Evolutionary conservation across 306 rosid species (phyloP), one percentile per base, ranked within the genome.

Genomic region (Acacia melanoxylon): DNA sequence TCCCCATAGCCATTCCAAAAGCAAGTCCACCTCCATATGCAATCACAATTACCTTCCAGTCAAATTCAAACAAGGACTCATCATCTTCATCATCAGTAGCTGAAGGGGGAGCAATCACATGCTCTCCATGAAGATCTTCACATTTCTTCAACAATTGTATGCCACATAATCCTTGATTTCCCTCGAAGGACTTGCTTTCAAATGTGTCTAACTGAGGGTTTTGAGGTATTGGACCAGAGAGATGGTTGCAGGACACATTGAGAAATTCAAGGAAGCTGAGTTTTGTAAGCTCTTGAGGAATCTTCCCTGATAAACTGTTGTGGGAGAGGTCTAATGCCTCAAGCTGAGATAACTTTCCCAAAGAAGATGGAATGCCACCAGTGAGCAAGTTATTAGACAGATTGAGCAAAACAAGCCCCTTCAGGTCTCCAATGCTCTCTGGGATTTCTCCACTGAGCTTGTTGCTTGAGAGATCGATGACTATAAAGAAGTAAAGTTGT

Each of bases 381-480:
- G 25, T 22, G 71, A 85, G 33, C 66, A 67, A 15, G 73, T 86
- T 83, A 49, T 83, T 76, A 14, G 83, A 86, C 52, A 86, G 3
- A 17, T 76, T 76, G 31, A 80, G 85, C 5, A 46, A 8, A 67
- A 80, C 42, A 80, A 80, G 80, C 3, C 75, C 41, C 7, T 66
- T 22, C 2, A 83, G 40, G 27, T 77, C 83, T 0, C 86, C 83
- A 1, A 76, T 56, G 10, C 40, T 75, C 4, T 45, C 16, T 20
- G 80, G 85, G 24, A 83, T 76, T 41, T 79, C 70, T 20, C 85
- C 85, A 54, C 1, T 61, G 27, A 86, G 48, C 83, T 54, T 80
- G 79, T 86, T 86, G 42, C 78, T 66, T 24, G 89, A 86, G 49
- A 76, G 25, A 59, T 86, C 75, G 46, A 83, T 66, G 56, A 59